phyloP scores from a whole-genome alignment of 306 rosid species.

The Cucurbita maxima region DNA sequence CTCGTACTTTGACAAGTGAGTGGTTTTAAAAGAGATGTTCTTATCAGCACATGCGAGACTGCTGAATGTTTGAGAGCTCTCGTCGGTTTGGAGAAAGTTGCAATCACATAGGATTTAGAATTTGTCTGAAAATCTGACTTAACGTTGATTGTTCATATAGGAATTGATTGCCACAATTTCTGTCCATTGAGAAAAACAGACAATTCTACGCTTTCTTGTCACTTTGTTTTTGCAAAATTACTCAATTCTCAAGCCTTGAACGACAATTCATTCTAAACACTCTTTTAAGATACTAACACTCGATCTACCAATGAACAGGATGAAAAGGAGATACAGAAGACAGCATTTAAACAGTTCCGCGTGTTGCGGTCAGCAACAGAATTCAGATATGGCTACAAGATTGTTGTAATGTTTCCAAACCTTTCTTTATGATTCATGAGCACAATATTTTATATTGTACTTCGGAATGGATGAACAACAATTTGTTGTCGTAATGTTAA shows the following conservation, averaged over 20 bases:
- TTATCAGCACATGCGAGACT: neutral
- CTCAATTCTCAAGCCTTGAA: neutral
- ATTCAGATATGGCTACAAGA: conserved; percentile 95
- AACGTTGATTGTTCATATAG: neutral
- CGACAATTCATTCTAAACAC: neutral
- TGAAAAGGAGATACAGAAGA: conserved; percentile 84
- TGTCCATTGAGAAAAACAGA: neutral
- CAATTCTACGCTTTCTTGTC: neutral
- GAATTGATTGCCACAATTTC: neutral
- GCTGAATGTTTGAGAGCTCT: neutral
- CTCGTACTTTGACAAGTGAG: neutral
- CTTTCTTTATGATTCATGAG: neutral
- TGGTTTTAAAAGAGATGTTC: neutral
- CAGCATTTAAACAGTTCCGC: conserved; percentile 68
- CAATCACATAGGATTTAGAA: neutral
- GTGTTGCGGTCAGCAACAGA: conserved; percentile 56
- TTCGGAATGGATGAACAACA: neutral
- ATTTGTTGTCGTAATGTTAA: neutral
- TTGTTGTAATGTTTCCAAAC: conserved; percentile 46
- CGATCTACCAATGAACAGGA: conserved; percentile 38
- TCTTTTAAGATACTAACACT: conserved; percentile 4
- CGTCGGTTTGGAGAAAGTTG: neutral
- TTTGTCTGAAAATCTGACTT: neutral
- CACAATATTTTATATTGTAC: neutral
- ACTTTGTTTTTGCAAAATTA: neutral